Evolutionary conservation across 495 filamentous ascomycete genomes (phyloP), one percentile per base, ranked within the genome.

Genomic region (Parachaetomium inaequale): DNA sequence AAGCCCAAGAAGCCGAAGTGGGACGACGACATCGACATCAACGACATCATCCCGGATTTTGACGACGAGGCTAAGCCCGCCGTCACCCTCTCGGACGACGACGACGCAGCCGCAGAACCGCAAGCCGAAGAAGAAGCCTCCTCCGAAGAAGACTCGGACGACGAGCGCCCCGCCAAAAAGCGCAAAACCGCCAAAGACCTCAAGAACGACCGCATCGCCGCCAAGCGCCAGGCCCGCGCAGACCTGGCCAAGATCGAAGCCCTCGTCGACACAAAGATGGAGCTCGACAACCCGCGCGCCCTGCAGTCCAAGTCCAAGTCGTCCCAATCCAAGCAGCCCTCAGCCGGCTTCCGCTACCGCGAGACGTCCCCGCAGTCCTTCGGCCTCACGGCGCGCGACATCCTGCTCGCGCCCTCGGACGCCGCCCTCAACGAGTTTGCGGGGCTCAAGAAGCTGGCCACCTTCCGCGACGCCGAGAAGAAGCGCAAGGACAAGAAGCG

Each of bases 21-120:
- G 90, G 89, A 96, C 61, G 91, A 96, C 66, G 94, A 98, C 68
- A 96, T 98, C 68, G 92, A 96, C 68, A 97, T 98, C 76, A 88
- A 86, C 29, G 93, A 98, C 72, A 75, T 98, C 31, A 75, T 96
- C 42, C 92, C 92, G 2, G 91, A 94, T 61, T 97, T 95, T 68
- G 84, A 90, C 15, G 86, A 86, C 32, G 78, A 79, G 23, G 72
- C 77, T 11, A 81, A 79, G 14, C 84, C 86, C 25, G 70, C 74
- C 0, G 73, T 88, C 50, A 76, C 78, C 1, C 74, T 87, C 3
- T 82, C 84, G 3, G 79, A 81, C n/a, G 82, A 71, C 10, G 42
- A 46, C 21, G 66, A 73, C 2, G 62, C 74, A 25, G 57, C 68
- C 34, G 53, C 62, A 42, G 60, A 69, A 54, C 55, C 70, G 34